A percentile compares a stretch with the other conserved stretches of the same genome.
Conservation (phyloP, 1,284 basidiomycete species). For the Neolentinus lepideus region DNA sequence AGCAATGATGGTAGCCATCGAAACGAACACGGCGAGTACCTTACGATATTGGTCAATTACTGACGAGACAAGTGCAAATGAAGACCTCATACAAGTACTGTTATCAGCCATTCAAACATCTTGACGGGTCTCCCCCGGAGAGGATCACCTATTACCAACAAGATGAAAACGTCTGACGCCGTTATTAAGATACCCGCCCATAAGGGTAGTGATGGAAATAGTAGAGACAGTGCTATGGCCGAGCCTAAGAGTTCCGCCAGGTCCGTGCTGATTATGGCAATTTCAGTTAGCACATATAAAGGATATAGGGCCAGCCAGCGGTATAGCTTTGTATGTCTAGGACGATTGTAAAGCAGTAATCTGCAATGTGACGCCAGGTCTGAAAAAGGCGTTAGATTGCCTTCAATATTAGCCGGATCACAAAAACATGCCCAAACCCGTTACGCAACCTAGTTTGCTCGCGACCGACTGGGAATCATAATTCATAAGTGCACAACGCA, state of each 20-base stretch:
- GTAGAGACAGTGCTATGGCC: conserved; percentile 73
- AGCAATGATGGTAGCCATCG: conserved; percentile 77
- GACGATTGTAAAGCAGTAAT: conserved; percentile 59
- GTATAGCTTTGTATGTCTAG: conserved; percentile 50
- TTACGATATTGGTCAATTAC: conserved; percentile 19
- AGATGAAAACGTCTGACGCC: conserved; percentile 75
- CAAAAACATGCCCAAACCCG: conserved; percentile 47
- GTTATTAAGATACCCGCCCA: conserved; percentile 84
- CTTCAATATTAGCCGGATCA: conserved; percentile 2
- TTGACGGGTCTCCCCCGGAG: conserved; percentile 50
- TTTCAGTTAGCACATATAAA: conserved; percentile 62
- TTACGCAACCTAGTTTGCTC: conserved; percentile 60
- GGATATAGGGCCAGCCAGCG: conserved; percentile 69
- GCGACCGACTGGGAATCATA: conserved; percentile 40
- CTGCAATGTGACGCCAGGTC: conserved; percentile 74
- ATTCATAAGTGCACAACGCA: conserved; percentile 3
- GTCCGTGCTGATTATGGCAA: conserved; percentile 81
- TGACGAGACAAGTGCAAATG: conserved; percentile 5
- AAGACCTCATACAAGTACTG: conserved; percentile 37
- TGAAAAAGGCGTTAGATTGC: conserved; percentile 16
- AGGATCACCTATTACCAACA: conserved; percentile 60
- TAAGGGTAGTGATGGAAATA: conserved; percentile 76
- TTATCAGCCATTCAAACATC: conserved; percentile 71
- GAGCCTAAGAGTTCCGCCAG: conserved; percentile 75
- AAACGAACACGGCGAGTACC: conserved; percentile 77